These are phyloP conservation scores for Cunninghamia lanceolata DNA, from an alignment of 75 land plant genomes.

Conservation along the genomic window DNA sequence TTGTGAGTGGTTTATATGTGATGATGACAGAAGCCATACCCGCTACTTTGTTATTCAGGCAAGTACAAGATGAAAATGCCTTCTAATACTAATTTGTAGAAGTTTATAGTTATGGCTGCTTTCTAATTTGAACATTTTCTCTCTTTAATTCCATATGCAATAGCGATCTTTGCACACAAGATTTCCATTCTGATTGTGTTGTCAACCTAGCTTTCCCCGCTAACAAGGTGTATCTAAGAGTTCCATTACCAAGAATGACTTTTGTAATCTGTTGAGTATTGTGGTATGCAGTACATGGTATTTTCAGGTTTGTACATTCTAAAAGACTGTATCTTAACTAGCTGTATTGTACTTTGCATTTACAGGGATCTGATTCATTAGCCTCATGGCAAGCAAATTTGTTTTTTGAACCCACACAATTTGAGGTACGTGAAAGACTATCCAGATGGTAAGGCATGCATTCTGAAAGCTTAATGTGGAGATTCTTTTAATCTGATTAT, in stretches of 20 bases:
- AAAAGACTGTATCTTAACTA: background rate
- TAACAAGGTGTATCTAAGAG: background rate
- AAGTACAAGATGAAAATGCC: background rate
- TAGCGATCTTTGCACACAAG: background rate
- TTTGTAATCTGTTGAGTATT: background rate
- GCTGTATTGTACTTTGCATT: background rate
- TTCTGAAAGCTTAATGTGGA: background rate
- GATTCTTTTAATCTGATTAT: background rate
- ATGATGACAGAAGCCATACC: slow-evolving; percentile 56
- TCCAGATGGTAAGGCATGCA: background rate
- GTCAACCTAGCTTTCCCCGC: background rate
- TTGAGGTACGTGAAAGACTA: slow-evolving; percentile 54
- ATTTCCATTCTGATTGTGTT: background rate
- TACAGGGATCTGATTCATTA: slow-evolving; percentile 87
- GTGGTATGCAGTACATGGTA: background rate
- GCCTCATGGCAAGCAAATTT: slow-evolving; percentile 96
- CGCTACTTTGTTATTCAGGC: slow-evolving; percentile 84
- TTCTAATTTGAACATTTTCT: background rate
- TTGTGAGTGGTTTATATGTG: slow-evolving; percentile 90
- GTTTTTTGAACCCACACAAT: slow-evolving; percentile 11
- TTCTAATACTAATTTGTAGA: background rate
- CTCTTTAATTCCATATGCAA: background rate
- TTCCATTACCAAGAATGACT: background rate
- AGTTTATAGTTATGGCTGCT: background rate
- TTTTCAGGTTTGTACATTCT: background rate